A percentile compares a stretch with the other conserved stretches of the same genome.
Evolutionary conservation across 306 rosid species (phyloP).

Genomic region (Carpinus viminea): DNA sequence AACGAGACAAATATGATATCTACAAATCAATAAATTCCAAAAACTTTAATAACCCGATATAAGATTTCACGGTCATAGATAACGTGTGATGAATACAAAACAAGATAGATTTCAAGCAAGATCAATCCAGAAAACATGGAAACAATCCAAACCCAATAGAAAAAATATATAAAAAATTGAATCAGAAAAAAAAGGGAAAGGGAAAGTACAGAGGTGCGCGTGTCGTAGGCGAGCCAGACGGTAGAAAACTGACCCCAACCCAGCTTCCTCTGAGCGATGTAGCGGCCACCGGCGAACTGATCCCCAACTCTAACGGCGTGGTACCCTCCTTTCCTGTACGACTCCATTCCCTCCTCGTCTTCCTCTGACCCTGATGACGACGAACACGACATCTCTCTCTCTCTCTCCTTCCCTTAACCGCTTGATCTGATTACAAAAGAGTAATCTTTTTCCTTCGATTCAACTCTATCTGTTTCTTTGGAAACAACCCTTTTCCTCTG

Average conservation of each 20-base stretch:
- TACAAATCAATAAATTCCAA: not conserved
- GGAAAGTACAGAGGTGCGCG: conserved; percentile 59
- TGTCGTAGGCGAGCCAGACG: conserved; percentile 96
- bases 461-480: not conserved
- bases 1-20: not conserved
- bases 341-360: conserved; percentile 91
- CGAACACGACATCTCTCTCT: conserved; percentile 70
- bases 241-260: conserved; percentile 99
- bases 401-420: conserved; percentile 15
- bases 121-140: not conserved
- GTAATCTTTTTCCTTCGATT: not conserved
- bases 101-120: not conserved
- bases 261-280: conserved; percentile 84
- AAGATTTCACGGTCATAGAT: not conserved
- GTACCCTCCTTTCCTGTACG: conserved; percentile 93
- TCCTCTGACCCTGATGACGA: conserved; percentile 94
- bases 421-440: conserved; percentile 21
- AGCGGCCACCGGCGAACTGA: conserved; percentile 87
- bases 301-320: conserved; percentile 92
- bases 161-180: not conserved
- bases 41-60: not conserved
- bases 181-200: not conserved
- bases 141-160: not conserved
- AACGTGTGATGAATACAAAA: not conserved
- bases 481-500: not conserved